Conservation (phyloP, 306 rosid species). For the Astragalus membranaceus region DNA sequence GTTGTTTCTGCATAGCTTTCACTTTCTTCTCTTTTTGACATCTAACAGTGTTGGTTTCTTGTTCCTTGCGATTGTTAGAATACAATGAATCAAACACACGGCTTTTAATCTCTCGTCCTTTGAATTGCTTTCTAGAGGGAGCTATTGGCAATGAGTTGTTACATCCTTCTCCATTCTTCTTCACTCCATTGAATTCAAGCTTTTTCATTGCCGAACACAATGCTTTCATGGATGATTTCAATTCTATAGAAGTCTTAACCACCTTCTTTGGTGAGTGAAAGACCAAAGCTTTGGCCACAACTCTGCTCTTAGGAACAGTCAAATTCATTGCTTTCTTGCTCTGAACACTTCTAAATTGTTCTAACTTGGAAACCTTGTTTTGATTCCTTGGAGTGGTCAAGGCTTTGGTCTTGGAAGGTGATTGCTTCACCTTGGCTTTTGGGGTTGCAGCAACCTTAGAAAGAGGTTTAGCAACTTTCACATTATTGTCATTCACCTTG, state of each 20-base stretch:
- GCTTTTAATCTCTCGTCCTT: slow-evolving; percentile 77
- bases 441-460: slow-evolving; percentile 55
- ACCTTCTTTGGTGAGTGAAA: slow-evolving; percentile 76
- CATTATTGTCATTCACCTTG: slow-evolving; percentile 31
- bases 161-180: slow-evolving; percentile 42
- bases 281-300: slow-evolving; percentile 57
- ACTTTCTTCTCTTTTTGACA: slow-evolving; percentile 43
- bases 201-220: slow-evolving; percentile 73
- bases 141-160: slow-evolving; percentile 33
- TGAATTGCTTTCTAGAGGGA: slow-evolving; percentile 45
- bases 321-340: slow-evolving; percentile 40
- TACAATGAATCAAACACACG: slow-evolving; percentile 68
- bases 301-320: slow-evolving; percentile 51
- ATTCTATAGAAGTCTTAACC: slow-evolving; percentile 36
- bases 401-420: slow-evolving; percentile 45
- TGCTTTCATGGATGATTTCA: slow-evolving; percentile 47
- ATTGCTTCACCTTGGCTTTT: slow-evolving; percentile 48
- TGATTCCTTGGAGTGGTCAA: slow-evolving; percentile 78
- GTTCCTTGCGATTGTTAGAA: slow-evolving; percentile 34
- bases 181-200: slow-evolving; percentile 52
- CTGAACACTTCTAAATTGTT: slow-evolving; percentile 67
- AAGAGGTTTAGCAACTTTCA: slow-evolving; percentile 31
- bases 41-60: slow-evolving; percentile 27
- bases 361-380: slow-evolving; percentile 45
- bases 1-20: slow-evolving; percentile 23